A percentile compares a stretch with the other conserved stretches of the same genome.
phyloP scores from a whole-genome alignment of 495 filamentous ascomycete genomes.

The Lophiotrema nucula region DNA sequence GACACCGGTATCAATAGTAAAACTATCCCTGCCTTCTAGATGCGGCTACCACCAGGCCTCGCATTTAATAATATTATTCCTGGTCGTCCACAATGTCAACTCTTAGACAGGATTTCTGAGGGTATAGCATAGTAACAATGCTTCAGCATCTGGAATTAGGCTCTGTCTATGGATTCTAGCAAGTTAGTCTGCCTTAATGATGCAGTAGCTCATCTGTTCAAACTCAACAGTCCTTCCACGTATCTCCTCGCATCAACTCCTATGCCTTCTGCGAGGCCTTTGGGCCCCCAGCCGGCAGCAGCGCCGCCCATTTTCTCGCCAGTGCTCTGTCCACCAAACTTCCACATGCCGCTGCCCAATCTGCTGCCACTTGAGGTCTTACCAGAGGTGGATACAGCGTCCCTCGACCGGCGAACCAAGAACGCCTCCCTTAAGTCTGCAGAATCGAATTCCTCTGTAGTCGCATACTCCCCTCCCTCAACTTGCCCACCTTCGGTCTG shows the following conservation, averaged over 20 bases:
- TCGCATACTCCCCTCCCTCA: neutral
- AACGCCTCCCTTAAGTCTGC: constrained; percentile 62
- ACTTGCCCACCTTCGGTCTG: too few species aligned
- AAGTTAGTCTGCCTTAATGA: too few species aligned
- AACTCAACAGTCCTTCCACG: constrained; percentile 75
- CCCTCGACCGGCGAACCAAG: constrained; percentile 74
- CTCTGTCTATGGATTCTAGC: too few species aligned
- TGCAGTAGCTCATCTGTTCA: constrained; percentile 71
- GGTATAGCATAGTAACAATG: too few species aligned
- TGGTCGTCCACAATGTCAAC: too few species aligned
- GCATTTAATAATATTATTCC: too few species aligned
- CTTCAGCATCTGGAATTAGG: too few species aligned
- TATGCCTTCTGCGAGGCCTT: constrained; percentile 76
- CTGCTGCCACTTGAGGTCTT: constrained; percentile 26
- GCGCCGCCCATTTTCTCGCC: constrained; percentile 41
- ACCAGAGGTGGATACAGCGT: constrained; percentile 50
- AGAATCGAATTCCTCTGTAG: constrained; percentile 12
- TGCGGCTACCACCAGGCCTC: too few species aligned
- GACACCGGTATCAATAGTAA: too few species aligned
- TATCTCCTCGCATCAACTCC: constrained; percentile 84
- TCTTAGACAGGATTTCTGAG: too few species aligned
- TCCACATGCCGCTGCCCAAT: constrained; percentile 45
- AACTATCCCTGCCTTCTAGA: too few species aligned
- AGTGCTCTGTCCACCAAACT: constrained; percentile 25
- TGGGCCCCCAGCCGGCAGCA: constrained; percentile 54